Evolutionary conservation across 2,329 filamentous ascomycete genomes (phyloP).

Genomic region (Penicillium sp.): DNA sequence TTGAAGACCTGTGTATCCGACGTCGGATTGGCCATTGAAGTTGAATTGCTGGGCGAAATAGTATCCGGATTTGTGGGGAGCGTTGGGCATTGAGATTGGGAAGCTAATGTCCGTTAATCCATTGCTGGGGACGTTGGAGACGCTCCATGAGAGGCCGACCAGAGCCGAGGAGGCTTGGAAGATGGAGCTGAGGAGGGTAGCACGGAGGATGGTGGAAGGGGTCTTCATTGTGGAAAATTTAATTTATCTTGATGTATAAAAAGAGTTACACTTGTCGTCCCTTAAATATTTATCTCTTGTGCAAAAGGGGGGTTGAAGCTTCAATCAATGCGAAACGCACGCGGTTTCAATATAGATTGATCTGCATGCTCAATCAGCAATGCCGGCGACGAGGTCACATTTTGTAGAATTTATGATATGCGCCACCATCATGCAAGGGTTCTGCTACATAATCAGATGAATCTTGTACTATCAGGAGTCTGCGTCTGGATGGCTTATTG

Average conservation of each 20-base stretch:
- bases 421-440: too few relatives aligned
- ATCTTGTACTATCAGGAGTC: too few relatives aligned
- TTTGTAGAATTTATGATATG: not conserved
- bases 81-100: conserved; percentile 59
- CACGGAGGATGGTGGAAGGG: conserved; percentile 8
- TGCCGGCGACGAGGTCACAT: not conserved
- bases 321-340: conserved; percentile 9
- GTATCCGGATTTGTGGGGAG: conserved; percentile 29
- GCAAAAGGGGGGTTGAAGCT: not conserved
- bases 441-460: too few relatives aligned
- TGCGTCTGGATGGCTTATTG: too few relatives aligned
- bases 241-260: not conserved
- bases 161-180: conserved; percentile 17
- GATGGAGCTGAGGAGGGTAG: conserved; percentile 11
- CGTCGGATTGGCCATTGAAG: conserved; percentile 25
- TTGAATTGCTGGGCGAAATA: conserved; percentile 37
- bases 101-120: conserved; percentile 53
- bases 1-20: conserved; percentile 38
- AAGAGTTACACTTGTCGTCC: too few relatives aligned
- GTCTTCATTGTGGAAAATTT: conserved; percentile 16
- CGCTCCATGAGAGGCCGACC: conserved; percentile 18
- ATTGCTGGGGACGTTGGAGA: conserved; percentile 6
- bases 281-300: not conserved
- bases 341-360: conserved; percentile 9
- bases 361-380: not conserved